Conservation (phyloP, 352 stramenopile genomes). For the Phytophthora sp. region DNA sequence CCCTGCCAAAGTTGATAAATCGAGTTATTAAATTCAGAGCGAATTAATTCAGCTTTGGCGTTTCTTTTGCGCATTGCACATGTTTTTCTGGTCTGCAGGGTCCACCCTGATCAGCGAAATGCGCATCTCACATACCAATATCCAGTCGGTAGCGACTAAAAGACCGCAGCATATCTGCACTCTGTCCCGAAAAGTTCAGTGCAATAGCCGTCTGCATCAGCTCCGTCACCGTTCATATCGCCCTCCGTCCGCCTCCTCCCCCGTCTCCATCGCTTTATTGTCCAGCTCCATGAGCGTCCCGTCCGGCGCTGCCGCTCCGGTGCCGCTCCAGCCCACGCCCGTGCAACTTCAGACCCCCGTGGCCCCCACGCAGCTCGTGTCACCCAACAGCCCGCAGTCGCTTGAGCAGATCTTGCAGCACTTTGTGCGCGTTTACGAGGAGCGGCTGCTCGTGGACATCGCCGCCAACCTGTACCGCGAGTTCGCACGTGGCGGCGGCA, state of each 20-base stretch:
- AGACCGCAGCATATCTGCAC: not conserved
- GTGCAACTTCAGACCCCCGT: conserved; percentile 14
- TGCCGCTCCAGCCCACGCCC: conserved; percentile 23
- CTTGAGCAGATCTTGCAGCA: conserved; percentile 36
- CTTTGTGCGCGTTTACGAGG: conserved; percentile 46
- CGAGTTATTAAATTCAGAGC: not conserved
- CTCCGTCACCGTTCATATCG: conserved; percentile 16
- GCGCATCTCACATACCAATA: not conserved
- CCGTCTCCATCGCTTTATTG: conserved; percentile 8
- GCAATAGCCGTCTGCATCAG: conserved; percentile 3
- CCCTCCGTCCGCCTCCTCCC: not conserved
- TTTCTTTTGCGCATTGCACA: conserved; percentile 29
- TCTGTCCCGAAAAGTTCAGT: no score
- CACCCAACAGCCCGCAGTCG: conserved; percentile 9
- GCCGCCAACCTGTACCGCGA: conserved; percentile 42
- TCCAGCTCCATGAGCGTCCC: conserved; percentile 34
- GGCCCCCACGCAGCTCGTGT: not conserved
- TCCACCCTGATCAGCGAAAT: not conserved
- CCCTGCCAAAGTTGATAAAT: not conserved
- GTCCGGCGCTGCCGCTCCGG: conserved; percentile 24
- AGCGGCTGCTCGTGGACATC: conserved; percentile 46
- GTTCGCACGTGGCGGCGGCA: conserved; percentile 39
- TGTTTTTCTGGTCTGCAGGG: conserved; percentile 1
- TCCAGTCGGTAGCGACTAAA: not conserved
- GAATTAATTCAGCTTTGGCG: conserved; percentile 18